Evolutionary conservation across 306 rosid species (phyloP).

Genomic region (Nissolia schottii): DNA sequence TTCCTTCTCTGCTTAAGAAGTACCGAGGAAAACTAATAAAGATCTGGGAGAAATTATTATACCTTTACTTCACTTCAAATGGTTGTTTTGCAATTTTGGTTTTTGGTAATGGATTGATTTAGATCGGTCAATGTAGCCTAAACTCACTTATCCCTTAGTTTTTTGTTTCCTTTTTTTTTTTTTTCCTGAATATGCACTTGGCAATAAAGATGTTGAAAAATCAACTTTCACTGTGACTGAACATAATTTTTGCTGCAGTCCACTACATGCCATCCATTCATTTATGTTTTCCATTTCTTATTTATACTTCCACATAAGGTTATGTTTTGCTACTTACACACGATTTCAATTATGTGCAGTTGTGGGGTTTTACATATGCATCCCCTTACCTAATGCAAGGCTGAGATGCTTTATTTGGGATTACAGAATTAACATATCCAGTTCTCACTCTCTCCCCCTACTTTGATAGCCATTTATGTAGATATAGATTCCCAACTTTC

Average conservation of each 20-base stretch:
- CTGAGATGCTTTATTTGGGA: background rate
- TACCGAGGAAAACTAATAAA: background rate
- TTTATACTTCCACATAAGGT: background rate
- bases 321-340: background rate
- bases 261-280: background rate
- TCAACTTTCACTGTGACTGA: background rate
- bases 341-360: constrained; percentile 45
- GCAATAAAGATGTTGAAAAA: background rate
- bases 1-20: background rate
- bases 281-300: background rate
- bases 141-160: too few relatives aligned
- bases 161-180: background rate
- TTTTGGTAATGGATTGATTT: background rate
- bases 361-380: constrained; percentile 80
- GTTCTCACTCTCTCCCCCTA: background rate
- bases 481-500: background rate
- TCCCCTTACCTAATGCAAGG: constrained; percentile 44
- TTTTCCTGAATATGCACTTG: background rate
- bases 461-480: background rate
- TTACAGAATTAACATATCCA: background rate
- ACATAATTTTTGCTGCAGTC: background rate
- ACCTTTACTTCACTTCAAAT: background rate
- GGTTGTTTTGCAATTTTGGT: background rate
- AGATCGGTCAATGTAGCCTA: background rate
- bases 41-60: background rate